Base-by-base conservation (phyloP, 2,329 filamentous ascomycete genomes). In the Phoma herbarum region DNA sequence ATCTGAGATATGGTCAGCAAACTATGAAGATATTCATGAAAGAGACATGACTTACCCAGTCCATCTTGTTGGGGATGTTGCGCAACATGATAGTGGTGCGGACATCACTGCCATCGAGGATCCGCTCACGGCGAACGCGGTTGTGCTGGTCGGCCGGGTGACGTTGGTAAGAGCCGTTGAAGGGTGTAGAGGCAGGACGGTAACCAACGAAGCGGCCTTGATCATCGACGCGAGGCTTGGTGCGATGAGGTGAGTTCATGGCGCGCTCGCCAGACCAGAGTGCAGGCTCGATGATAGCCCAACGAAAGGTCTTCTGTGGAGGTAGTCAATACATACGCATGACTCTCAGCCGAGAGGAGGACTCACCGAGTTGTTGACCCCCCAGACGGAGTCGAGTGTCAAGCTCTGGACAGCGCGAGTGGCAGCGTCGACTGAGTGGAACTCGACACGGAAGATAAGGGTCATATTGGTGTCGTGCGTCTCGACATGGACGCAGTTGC, bases 11-110 rank as follows among this genome's bases (percentile, higher is more conserved):
- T n/a, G 8, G 56, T 72, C 44, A 72, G 67, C 39, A 29, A 52
- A 42, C 12, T 7, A 11, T 6, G 28, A 43, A 31, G 35, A n/a
- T 39, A 39, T 18, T 7, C n/a, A 39, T 20, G 16, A 35, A 35
- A 7, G 31, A 44, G 46, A 29, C 12, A 28, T 7, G 52, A 69
- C 77, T 63, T 75, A 81, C 80, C 72, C 63, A 81, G 87, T 68
- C 92, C 87, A 97, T 88, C 69, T 93, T 92, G 79, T 97, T 97
- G 1, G 94, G 94, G 44, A 97, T 94, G 75, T 98, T 97, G 37
- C 94, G 89, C 29, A 97, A 79, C 94, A 98, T 97, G 64, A 98
- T 91, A 0, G 81, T 83, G 2, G 81, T 83, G 57, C 82, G 81
- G n/a, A 82, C 78, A 62, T 83, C 81, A 5, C 65, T 61, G n/a